Conservation (phyloP, 768 basidiomycete species). For the Hebeloma cylindrosporum region DNA sequence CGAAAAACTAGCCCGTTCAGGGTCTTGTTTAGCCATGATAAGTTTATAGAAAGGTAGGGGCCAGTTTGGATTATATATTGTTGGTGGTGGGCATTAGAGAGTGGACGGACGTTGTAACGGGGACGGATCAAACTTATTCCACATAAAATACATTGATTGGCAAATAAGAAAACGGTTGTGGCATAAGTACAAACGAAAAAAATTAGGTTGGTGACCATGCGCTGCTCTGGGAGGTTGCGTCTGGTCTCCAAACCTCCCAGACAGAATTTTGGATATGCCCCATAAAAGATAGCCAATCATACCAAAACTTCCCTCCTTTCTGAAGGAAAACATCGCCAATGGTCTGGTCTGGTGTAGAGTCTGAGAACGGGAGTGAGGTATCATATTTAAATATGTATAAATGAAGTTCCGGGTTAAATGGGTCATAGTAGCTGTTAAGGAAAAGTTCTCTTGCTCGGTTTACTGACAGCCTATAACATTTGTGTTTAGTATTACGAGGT, state of each 20-base stretch:
- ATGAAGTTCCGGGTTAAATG: slow-evolving; percentile 72
- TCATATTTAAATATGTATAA: slow-evolving; percentile 47
- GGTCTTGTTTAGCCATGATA: too few species aligned
- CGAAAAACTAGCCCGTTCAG: too few species aligned
- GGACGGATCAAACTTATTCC: too few species aligned
- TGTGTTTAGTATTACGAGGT: slow-evolving; percentile 7
- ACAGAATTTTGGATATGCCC: slow-evolving; percentile 18
- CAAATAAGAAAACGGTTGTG: background rate
- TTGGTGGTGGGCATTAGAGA: too few species aligned
- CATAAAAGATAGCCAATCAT: slow-evolving; percentile 11
- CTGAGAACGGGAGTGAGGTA: slow-evolving; percentile 35
- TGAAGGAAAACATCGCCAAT: background rate
- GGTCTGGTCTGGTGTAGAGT: slow-evolving; percentile 30
- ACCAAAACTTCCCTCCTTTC: slow-evolving; percentile 40
- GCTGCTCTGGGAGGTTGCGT: slow-evolving; percentile 9
- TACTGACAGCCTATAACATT: slow-evolving; percentile 41
- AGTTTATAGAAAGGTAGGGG: too few species aligned
- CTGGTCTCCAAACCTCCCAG: slow-evolving; percentile 16
- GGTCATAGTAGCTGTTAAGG: slow-evolving; percentile 76
- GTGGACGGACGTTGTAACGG: too few species aligned
- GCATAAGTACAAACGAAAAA: too few species aligned
- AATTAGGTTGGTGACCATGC: slow-evolving; percentile 20
- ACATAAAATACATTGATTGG: slow-evolving; percentile 17
- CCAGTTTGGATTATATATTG: too few species aligned
- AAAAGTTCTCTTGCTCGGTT: slow-evolving; percentile 55